Conservation (phyloP, 1,284 basidiomycete genomes). For the Sphaerobolus stellatus region DNA sequence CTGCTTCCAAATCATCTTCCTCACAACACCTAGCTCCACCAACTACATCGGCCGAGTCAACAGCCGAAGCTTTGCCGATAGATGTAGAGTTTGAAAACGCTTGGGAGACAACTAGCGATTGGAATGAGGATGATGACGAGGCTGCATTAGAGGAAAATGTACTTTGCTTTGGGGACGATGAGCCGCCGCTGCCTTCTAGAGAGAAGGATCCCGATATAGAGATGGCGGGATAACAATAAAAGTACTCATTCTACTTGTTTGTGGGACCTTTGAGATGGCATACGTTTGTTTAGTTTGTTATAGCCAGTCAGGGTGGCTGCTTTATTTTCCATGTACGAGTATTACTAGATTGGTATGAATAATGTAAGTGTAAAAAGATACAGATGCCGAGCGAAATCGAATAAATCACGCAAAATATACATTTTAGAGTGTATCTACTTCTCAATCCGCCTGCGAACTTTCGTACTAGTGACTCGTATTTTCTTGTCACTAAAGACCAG, state of each 20-base stretch:
- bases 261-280: too few relatives aligned
- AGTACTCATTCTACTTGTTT: too few relatives aligned
- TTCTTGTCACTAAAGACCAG: slow-evolving; percentile 6
- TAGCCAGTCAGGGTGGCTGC: not conserved
- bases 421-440: not conserved
- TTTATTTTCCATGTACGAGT: not conserved
- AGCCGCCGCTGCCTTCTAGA: too few relatives aligned
- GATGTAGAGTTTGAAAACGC: slow-evolving; percentile 92
- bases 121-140: slow-evolving; percentile 86
- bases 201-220: not conserved
- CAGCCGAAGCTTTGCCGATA: slow-evolving; percentile 53
- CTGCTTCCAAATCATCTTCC: slow-evolving; percentile 20
- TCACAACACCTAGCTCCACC: not conserved
- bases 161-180: slow-evolving; percentile 57
- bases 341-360: too few relatives aligned
- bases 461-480: slow-evolving; percentile 3
- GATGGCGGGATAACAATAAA: not conserved
- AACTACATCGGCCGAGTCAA: not conserved
- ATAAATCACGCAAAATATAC: too few relatives aligned
- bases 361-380: too few relatives aligned
- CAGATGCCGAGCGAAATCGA: too few relatives aligned
- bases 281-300: too few relatives aligned
- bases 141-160: slow-evolving; percentile 66
- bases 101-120: slow-evolving; percentile 87
- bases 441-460: not conserved